Conservation (phyloP, 2,329 filamentous ascomycete species). For the Paecilomyces formosus region DNA sequence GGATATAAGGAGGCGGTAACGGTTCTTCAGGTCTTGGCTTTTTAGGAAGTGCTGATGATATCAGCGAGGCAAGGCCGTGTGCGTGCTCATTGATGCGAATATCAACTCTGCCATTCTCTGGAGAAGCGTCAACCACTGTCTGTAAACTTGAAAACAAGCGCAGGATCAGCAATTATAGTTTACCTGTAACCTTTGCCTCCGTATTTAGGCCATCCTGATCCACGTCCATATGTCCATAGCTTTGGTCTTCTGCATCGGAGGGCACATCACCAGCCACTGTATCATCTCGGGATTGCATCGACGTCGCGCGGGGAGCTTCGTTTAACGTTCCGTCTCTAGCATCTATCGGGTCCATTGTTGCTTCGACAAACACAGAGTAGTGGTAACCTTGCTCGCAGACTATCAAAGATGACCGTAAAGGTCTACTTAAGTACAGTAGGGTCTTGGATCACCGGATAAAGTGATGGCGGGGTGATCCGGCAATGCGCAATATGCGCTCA, state of each 20-base stretch:
- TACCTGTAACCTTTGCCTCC: constrained; percentile 52
- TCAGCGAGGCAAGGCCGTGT: constrained; percentile 56
- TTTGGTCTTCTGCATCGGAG: constrained; percentile 15
- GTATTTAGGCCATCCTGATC: constrained; percentile 58
- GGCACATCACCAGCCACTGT: constrained; percentile 13
- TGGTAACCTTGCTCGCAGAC: neutral
- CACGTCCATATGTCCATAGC: constrained; percentile 56
- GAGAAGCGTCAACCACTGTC: neutral
- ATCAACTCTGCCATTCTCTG: constrained; percentile 69
- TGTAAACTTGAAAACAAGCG: neutral
- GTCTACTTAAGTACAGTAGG: neutral
- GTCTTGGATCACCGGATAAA: neutral
- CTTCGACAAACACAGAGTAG: neutral
- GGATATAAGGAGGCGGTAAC: constrained; percentile 38
- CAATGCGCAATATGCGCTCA: neutral
- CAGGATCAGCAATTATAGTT: constrained; percentile 2
- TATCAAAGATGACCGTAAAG: neutral
- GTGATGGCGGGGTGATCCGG: neutral
- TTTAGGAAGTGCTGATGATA: constrained; percentile 52
- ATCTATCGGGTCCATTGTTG: neutral
- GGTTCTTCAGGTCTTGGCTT: constrained; percentile 20
- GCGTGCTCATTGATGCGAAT: constrained; percentile 71
- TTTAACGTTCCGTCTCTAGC: neutral
- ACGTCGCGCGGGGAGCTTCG: neutral
- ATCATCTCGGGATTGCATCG: neutral